phyloP scores from a whole-genome alignment of 345 rosid species.

The Barbarea vulgaris region DNA sequence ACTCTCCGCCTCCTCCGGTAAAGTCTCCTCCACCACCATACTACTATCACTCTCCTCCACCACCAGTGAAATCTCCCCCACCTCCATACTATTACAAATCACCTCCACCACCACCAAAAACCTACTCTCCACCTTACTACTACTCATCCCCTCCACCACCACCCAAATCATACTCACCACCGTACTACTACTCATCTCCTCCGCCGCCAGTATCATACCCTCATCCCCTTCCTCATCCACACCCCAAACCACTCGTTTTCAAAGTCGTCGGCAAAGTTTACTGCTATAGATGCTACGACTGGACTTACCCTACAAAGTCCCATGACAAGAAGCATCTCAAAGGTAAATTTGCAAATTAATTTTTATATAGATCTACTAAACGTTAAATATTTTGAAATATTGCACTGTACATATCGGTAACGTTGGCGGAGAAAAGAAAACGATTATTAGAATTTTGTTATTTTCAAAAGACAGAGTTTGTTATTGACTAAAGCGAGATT shows the following conservation, averaged over 20 bases:
- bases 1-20: conserved; percentile 43
- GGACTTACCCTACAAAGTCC: conserved; percentile 38
- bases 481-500: background rate
- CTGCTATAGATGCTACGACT: conserved; percentile 39
- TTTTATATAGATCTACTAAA: background rate
- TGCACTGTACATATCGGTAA: background rate
- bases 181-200: conserved; percentile 45
- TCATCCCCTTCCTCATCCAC: conserved; percentile 48
- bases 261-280: conserved; percentile 41
- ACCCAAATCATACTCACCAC: conserved; percentile 29
- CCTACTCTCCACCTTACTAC: conserved; percentile 33
- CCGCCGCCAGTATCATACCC: conserved; percentile 49
- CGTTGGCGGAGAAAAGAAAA: background rate
- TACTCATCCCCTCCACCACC: conserved; percentile 56
- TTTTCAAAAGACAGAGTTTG: background rate
- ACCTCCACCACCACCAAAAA: conserved; percentile 41
- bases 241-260: conserved; percentile 40
- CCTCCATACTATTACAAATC: conserved; percentile 41
- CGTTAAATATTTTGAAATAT: background rate
- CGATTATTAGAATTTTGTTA: background rate
- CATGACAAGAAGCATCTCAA: conserved; percentile 74
- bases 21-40: conserved; percentile 42
- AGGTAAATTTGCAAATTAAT: conserved; percentile 44
- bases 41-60: conserved; percentile 44
- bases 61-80: conserved; percentile 39